phyloP scores from a whole-genome alignment of 73 alveolate genomes.

The Tetrahymena borealis region DNA sequence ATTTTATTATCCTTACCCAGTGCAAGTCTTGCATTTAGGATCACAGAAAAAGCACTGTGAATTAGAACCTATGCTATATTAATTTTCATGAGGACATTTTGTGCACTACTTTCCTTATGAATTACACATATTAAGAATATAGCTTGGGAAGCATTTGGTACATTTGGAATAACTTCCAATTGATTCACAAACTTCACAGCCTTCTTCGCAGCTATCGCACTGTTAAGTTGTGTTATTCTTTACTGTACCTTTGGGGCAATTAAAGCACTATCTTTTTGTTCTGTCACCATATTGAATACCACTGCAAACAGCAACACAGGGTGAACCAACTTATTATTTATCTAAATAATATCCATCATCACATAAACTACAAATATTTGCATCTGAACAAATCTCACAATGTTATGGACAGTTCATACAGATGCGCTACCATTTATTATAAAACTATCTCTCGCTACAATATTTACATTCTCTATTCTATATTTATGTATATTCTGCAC shows the following conservation, averaged over 20 bases:
- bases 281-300: background rate
- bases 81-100: background rate
- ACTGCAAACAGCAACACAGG: background rate
- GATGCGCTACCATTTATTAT: background rate
- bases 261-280: background rate
- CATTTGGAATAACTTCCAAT: background rate
- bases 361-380: background rate
- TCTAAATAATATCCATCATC: background rate
- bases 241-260: background rate
- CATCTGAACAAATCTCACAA: background rate
- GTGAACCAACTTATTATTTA: background rate
- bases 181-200: background rate
- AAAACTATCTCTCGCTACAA: background rate
- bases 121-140: background rate
- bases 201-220: background rate
- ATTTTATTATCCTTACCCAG: background rate
- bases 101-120: background rate
- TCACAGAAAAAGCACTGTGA: background rate
- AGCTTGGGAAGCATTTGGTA: background rate
- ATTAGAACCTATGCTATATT: background rate
- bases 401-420: background rate
- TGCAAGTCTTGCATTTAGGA: background rate
- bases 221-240: background rate
- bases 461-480: background rate
- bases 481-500: background rate